A percentile compares a stretch with the other conserved stretches of the same genome.
Conservation (phyloP, 352 stramenopile species). For the Pythium biforme region DNA sequence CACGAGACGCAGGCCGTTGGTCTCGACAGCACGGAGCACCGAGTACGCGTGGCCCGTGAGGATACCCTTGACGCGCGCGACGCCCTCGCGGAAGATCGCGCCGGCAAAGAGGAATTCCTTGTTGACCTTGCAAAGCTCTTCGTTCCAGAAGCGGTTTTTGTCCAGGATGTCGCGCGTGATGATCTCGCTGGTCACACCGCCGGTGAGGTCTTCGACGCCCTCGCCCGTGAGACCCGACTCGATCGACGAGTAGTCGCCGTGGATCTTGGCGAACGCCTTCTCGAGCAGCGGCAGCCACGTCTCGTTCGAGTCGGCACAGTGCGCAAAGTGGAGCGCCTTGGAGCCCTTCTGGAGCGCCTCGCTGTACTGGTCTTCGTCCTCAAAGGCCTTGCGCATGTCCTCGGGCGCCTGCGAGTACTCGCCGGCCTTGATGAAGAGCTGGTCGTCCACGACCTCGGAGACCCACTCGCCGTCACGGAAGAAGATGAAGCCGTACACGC, state of each 20-base stretch:
- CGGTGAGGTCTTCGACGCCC: slow-evolving; percentile 44
- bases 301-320: slow-evolving; percentile 54
- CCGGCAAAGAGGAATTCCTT: no score
- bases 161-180: no score
- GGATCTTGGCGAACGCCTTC: slow-evolving; percentile 85
- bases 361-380: slow-evolving; percentile 29
- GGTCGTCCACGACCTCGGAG: slow-evolving; percentile 47
- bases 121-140: no score
- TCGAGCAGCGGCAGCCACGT: slow-evolving; percentile 83
- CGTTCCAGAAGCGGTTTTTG: no score
- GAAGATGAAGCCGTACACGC: slow-evolving; percentile 54
- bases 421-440: slow-evolving; percentile 36
- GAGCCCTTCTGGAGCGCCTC: slow-evolving; percentile 33
- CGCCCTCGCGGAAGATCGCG: no score
- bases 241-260: slow-evolving; percentile 69
- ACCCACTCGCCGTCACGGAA: slow-evolving; percentile 51
- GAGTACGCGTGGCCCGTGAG: no score
- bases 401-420: slow-evolving; percentile 17
- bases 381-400: no score
- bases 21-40: no score
- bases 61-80: no score
- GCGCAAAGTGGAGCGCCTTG: slow-evolving; percentile 38
- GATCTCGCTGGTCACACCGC: no score
- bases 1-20: no score
- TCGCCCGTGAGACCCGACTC: slow-evolving; percentile 55